A percentile compares a stretch with the other conserved stretches of the same genome.
These are phyloP conservation scores for Citrus australasica DNA, from an alignment of 345 rosid species.

Conservation along the genomic window DNA sequence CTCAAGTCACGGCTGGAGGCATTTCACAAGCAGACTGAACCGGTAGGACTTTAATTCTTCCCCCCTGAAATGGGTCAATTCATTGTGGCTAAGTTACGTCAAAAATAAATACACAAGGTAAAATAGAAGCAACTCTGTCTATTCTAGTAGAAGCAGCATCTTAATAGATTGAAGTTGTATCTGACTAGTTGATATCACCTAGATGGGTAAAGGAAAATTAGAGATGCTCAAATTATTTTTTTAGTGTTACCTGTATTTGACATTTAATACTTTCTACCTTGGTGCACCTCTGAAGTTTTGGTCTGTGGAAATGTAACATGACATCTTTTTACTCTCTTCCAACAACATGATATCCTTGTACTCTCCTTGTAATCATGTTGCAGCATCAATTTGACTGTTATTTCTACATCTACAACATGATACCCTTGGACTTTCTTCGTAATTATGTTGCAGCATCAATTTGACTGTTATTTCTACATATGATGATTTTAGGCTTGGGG, in stretches of 20 bases:
- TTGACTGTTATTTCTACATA: not conserved
- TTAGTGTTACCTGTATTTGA: not conserved
- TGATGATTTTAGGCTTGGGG: not conserved
- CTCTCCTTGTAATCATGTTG: not conserved
- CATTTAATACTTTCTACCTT: not conserved
- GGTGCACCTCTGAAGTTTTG: not conserved
- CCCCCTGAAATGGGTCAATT: not conserved
- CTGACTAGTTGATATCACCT: not conserved
- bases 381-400: not conserved
- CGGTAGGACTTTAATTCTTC: slow-evolving; percentile 32
- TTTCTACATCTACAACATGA: not conserved
- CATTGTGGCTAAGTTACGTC: not conserved
- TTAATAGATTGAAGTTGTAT: not conserved
- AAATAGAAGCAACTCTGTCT: not conserved
- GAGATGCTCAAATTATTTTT: not conserved
- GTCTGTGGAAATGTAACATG: not conserved
- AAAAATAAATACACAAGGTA: not conserved
- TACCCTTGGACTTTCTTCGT: not conserved
- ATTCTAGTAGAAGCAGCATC: not conserved
- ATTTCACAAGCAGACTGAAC: slow-evolving; percentile 82
- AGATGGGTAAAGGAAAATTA: not conserved
- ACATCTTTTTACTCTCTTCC: not conserved
- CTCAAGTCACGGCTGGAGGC: slow-evolving; percentile 80
- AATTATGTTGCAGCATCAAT: not conserved
- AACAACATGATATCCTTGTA: not conserved